These are phyloP conservation scores for Coemansia sp. DNA, from an alignment of 192 early-diverging fungal genomes.

Conservation along the genomic window DNA sequence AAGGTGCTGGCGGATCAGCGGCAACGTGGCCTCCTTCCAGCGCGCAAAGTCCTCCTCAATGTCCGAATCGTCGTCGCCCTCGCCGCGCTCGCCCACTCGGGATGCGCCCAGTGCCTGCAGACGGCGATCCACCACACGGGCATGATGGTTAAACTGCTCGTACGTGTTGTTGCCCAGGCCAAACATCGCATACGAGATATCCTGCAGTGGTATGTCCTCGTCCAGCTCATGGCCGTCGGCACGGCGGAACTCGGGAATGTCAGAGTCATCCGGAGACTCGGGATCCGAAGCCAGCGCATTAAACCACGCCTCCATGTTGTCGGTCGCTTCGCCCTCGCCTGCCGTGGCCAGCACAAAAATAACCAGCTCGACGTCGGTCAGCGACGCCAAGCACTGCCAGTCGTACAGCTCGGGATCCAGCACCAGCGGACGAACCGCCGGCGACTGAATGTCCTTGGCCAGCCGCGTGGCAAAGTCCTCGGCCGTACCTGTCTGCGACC, in stretches of 20 bases:
- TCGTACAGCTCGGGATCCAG: constrained; percentile 92
- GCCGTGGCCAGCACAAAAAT: constrained; percentile 97
- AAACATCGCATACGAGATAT: constrained; percentile 48
- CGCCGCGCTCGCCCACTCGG: constrained; percentile 77
- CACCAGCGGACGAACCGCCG: constrained; percentile 71
- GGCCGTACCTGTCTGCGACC: constrained; percentile 98
- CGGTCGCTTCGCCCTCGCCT: constrained; percentile 96
- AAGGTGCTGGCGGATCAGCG: constrained; percentile 71
- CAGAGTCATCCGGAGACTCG: constrained; percentile 64
- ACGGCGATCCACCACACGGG: constrained; percentile 65
- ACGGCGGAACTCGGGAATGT: constrained; percentile 59
- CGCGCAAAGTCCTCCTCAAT: constrained; percentile 95
- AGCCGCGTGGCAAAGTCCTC: constrained; percentile 95
- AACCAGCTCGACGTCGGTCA: constrained; percentile 65
- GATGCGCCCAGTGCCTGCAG: constrained; percentile 72
- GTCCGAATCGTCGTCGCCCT: constrained; percentile 96
- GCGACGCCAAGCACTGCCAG: constrained; percentile 73
- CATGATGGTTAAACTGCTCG: constrained; percentile 80
- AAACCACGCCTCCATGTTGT: constrained; percentile 95
- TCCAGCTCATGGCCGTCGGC: constrained; percentile 77
- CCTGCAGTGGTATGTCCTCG: constrained; percentile 66
- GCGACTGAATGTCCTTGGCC: constrained; percentile 73
- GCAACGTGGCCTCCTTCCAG: constrained; percentile 90
- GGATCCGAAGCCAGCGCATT: constrained; percentile 68
- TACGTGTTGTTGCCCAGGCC: constrained; percentile 59